Evolutionary conservation across 768 basidiomycete genomes (phyloP).

Genomic region (Bullera alba): DNA sequence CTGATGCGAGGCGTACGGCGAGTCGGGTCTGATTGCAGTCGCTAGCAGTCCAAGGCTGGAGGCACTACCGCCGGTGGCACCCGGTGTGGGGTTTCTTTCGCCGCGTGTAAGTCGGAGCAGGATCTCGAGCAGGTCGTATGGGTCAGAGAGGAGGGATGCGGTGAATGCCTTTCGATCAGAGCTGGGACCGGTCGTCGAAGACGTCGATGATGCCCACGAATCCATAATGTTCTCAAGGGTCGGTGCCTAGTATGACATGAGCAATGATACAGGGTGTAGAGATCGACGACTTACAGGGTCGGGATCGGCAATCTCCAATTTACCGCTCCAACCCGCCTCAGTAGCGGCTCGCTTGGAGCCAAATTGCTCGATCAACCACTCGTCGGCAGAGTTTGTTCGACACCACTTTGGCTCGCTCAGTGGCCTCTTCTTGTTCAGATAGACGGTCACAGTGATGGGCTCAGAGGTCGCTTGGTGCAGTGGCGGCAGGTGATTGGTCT

Average conservation of each 20-base stretch:
- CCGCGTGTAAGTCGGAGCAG: slow-evolving; percentile 84
- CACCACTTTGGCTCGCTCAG: slow-evolving; percentile 96
- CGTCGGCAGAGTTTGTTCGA: slow-evolving; percentile 85
- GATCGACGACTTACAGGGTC: slow-evolving; percentile 66
- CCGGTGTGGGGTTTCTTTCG: slow-evolving; percentile 52
- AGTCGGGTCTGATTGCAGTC: slow-evolving; percentile 56
- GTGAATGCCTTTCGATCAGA: slow-evolving; percentile 81
- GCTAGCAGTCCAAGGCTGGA: slow-evolving; percentile 45
- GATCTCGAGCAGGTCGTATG: slow-evolving; percentile 87
- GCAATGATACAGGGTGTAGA: neutral
- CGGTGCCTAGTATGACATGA: slow-evolving; percentile 57
- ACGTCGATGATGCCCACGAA: slow-evolving; percentile 70
- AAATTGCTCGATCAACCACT: slow-evolving; percentile 56
- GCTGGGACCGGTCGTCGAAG: slow-evolving; percentile 66
- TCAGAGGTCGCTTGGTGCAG: slow-evolving; percentile 48
- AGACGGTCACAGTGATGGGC: slow-evolving; percentile 29
- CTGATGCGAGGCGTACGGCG: slow-evolving; percentile 78
- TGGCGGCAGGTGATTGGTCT: slow-evolving; percentile 58
- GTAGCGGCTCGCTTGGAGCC: slow-evolving; percentile 13
- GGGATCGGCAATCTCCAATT: slow-evolving; percentile 84
- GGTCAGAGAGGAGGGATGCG: slow-evolving; percentile 75
- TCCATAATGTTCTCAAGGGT: slow-evolving; percentile 87
- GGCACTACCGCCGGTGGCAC: slow-evolving; percentile 28
- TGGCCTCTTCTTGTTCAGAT: slow-evolving; percentile 80
- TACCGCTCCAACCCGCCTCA: slow-evolving; percentile 69